Base-by-base conservation (phyloP, 108 stramenopile genomes). In the Mediolabrus comicus region DNA sequence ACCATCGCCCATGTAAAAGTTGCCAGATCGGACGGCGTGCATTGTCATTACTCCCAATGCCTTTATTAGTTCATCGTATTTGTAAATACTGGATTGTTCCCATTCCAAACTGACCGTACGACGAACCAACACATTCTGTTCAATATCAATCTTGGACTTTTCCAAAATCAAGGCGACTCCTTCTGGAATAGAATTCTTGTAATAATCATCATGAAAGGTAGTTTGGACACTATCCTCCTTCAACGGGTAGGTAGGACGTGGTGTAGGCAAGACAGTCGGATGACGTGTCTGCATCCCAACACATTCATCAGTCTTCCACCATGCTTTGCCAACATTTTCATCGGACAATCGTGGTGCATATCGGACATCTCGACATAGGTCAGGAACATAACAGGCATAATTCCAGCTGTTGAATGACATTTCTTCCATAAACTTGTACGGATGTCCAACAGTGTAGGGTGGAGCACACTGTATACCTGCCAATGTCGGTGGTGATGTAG, bases 231-330 rank as follows among this genome's bases (percentile, higher is more conserved):
- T 39, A 14, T 65, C 64, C 51, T 22, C 51, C 29, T 49, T 30
- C 13, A 34, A 11, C n/a, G 64, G 36, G 24, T 33, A 51, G 2
- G 64, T 34, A 4, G 64, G 64, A 13, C 12, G 13, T 4, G 53
- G 52, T 6, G 64, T 54, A 6, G 64, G 64, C 1, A 17, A 5
- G 0, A 53, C 52, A 24, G 64, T 65, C 12, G 64, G 64, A 25
- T 65, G 64, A 12, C 64, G 39, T 0, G 64, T 65, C 0, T 24
- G 30, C 3, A 31, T 30, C 0, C 64, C 53, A 2, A 14, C 52
- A 10, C 64, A 65, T 25, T 54, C 64, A 4, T 65, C 64, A 34
- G 53, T 22, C 31, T 53, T 65, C 64, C 64, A 65, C 64, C 64
- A 65, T 7, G 64, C 53, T 19, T 53, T 7, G 0, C 52, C 64